phyloP scores from a whole-genome alignment of 345 rosid genomes.

The Pistacia atlantica region DNA sequence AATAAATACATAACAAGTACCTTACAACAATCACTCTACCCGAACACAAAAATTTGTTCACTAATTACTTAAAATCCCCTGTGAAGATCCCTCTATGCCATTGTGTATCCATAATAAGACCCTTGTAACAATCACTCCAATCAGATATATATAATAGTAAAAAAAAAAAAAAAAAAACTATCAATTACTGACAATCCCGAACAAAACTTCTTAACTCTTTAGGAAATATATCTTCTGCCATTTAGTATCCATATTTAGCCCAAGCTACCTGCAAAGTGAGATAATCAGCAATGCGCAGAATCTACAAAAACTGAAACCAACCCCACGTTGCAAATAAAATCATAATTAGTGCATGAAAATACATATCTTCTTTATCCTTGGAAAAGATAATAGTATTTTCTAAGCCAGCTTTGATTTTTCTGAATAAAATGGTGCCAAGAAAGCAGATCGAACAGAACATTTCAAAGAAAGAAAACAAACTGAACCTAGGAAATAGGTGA shows the following conservation, averaged over 20 bases:
- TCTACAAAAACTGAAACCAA: neutral
- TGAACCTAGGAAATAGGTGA: no score
- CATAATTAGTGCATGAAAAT: neutral
- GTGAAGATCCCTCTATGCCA: neutral
- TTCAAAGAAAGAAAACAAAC: neutral
- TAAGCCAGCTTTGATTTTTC: neutral
- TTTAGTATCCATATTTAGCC: neutral
- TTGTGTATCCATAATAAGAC: neutral
- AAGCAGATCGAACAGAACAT: neutral
- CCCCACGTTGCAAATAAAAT: neutral
- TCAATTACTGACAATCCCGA: neutral
- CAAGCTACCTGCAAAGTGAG: constrained; percentile 3
- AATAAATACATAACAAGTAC: neutral
- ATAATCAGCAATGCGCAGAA: neutral
- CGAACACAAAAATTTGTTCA: neutral
- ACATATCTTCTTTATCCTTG: neutral
- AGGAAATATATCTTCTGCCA: neutral
- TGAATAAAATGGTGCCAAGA: neutral
- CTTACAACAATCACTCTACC: neutral
- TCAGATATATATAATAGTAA: neutral
- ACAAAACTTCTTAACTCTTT: neutral
- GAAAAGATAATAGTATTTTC: neutral
- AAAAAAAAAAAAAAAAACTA: neutral
- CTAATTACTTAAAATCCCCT: neutral
- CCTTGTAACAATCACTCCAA: neutral